Base-by-base conservation (phyloP, 148 eudicot genomes). In the Bassia scoparia region DNA sequence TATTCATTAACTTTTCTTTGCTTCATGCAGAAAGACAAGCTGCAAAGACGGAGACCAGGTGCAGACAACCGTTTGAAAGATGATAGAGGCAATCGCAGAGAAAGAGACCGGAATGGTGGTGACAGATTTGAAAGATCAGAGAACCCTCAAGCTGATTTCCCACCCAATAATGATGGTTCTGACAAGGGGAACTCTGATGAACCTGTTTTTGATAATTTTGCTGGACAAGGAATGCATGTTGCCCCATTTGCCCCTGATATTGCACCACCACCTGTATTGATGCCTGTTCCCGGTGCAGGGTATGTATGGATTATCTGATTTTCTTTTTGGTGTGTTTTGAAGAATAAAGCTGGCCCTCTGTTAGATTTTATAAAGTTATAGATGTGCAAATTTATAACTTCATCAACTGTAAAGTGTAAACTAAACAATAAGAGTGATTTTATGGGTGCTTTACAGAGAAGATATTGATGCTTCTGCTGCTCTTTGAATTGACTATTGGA, bases 241-340 rank as follows among this genome's bases (percentile, higher is more conserved):
- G 83, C 87, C 71, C 74, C 93, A 41, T 96, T 89, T 82, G 69
- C 87, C 62, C 76, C 96, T 55, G 99, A 96, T 81, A 92, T 96
- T 34, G 81, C 90, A 7, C 94, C 98, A 7, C 96, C 94, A 29
- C 89, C 97, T 68, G 88, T 96, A 21, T 79, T 96, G 61, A 96
- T 96, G 97, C 99, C 97, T 62, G 96, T 96, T 68, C 99, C 99
- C 75, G 99, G 99, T 70, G 98, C 97, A 76, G 98, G 98, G 98
- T 95, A 77, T 78, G 79, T 69, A 50, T 74, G 7, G 67, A 6
- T 34, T 62, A 23, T 21, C 18, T 56, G 1, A 15, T 26, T n/a
- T 53, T 18, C 49, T 27, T 18, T 65, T 43, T 31, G 33, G 17
- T 18, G 4, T 56, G 56, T 54, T 30, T 53, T 53, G 49, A 24